phyloP scores from a whole-genome alignment of 768 basidiomycete species.

The Collybiopsis luxurians region DNA sequence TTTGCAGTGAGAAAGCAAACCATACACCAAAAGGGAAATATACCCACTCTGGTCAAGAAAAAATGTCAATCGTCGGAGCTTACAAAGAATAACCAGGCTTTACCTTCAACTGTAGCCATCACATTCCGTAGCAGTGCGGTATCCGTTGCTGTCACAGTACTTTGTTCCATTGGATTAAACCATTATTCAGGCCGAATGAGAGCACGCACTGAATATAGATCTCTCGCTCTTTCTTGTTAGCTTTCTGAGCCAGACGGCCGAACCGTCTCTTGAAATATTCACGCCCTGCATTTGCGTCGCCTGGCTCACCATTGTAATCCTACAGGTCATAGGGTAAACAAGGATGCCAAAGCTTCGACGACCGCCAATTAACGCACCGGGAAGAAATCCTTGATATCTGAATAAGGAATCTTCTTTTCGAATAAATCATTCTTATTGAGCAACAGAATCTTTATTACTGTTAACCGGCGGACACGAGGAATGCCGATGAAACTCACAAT shows the following conservation, averaged over 20 bases:
- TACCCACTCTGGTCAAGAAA: too few relatives aligned
- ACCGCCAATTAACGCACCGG: slow-evolving; percentile 60
- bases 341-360: background rate
- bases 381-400: slow-evolving; percentile 88
- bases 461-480: background rate
- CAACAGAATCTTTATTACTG: slow-evolving; percentile 71
- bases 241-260: slow-evolving; percentile 77
- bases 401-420: slow-evolving; percentile 73
- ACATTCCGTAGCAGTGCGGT: slow-evolving; percentile 85
- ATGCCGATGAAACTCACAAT: slow-evolving; percentile 56
- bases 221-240: slow-evolving; percentile 83
- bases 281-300: slow-evolving; percentile 70
- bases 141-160: slow-evolving; percentile 89
- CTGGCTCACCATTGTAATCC: slow-evolving; percentile 83
- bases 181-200: background rate
- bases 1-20: too few relatives aligned
- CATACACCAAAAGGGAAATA: too few relatives aligned
- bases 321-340: slow-evolving; percentile 24
- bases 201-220: slow-evolving; percentile 94
- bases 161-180: slow-evolving; percentile 30
- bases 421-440: slow-evolving; percentile 97
- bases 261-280: slow-evolving; percentile 92
- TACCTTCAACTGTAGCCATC: slow-evolving; percentile 96
- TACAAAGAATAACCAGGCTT: too few relatives aligned
- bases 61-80: too few relatives aligned